Percentiles rank a stretch among this genome's conserved stretches.
Evolutionary conservation across 768 basidiomycete genomes (phyloP).

Genomic region (Mycena chlorophos): DNA sequence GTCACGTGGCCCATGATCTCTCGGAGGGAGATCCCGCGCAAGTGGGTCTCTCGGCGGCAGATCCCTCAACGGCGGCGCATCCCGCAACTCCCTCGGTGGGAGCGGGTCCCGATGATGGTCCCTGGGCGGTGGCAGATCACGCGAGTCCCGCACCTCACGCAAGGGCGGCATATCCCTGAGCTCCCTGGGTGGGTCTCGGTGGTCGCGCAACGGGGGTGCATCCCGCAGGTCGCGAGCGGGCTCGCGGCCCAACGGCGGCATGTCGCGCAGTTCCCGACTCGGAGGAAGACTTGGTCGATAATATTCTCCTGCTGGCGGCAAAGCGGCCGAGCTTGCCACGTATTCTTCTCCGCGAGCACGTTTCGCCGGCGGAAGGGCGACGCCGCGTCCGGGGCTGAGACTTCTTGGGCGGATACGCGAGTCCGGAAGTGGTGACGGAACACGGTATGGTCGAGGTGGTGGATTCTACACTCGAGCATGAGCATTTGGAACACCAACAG

Average conservation of each 20-base stretch:
- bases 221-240: background rate
- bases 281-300: slow-evolving; percentile 4
- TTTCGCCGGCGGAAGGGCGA: slow-evolving; percentile 11
- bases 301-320: slow-evolving; percentile 4
- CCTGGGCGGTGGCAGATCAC: background rate
- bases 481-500: no score
- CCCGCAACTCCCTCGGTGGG: background rate
- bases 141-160: background rate
- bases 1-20: background rate
- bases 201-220: background rate
- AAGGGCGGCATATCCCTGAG: background rate
- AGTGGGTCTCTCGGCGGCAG: no score
- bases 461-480: slow-evolving; percentile 15
- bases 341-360: slow-evolving; percentile 15
- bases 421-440: slow-evolving; percentile 5
- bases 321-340: background rate
- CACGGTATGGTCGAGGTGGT: slow-evolving; percentile 2
- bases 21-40: background rate
- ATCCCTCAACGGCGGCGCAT: background rate
- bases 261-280: background rate
- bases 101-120: background rate
- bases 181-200: background rate
- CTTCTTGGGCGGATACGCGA: slow-evolving; percentile 18
- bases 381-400: slow-evolving; percentile 14
- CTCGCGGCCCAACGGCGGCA: background rate